phyloP scores from a whole-genome alignment of 2,329 filamentous ascomycete genomes.

The Colletotrichum liriopes region DNA sequence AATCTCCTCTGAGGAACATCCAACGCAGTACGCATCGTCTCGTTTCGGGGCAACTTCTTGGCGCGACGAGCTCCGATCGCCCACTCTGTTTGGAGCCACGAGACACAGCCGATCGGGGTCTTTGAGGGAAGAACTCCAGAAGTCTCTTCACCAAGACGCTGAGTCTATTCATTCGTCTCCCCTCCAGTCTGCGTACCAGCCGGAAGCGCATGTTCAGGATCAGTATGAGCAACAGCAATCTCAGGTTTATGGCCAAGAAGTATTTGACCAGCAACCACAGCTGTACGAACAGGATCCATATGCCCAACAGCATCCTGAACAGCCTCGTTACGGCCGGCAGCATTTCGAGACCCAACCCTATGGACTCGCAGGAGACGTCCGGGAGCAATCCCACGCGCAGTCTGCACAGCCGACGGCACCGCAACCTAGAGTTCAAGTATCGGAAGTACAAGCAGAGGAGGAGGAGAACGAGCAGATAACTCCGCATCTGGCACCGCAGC shows the following conservation, averaged over 20 bases:
- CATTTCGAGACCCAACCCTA: not conserved
- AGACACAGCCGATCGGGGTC: slow-evolving; percentile 36
- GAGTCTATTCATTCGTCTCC: not conserved
- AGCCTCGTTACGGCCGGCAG: not conserved
- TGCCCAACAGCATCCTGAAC: not conserved
- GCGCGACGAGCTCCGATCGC: slow-evolving; percentile 37
- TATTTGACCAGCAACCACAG: not conserved
- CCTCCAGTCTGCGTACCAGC: slow-evolving; percentile 2
- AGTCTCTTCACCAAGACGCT: slow-evolving; percentile 2
- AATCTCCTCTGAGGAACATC: slow-evolving; percentile 11
- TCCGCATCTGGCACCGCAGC: slow-evolving; percentile 41
- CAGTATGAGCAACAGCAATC: slow-evolving; percentile 2
- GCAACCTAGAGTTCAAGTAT: slow-evolving; percentile 19
- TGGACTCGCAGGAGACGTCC: not conserved
- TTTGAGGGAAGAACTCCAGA: slow-evolving; percentile 23
- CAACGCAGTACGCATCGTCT: slow-evolving; percentile 30
- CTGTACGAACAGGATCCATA: slow-evolving; percentile 4
- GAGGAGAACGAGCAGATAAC: slow-evolving; percentile 35
- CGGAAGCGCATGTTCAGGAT: not conserved
- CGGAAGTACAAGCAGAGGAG: slow-evolving; percentile 14
- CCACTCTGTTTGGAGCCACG: slow-evolving; percentile 21
- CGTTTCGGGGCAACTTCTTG: slow-evolving; percentile 31
- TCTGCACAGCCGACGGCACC: slow-evolving; percentile 6
- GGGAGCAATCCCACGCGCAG: not conserved
- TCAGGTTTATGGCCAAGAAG: slow-evolving; percentile 10